Conservation (phyloP, 139 green algal species). For the Bryopsis sp. region DNA sequence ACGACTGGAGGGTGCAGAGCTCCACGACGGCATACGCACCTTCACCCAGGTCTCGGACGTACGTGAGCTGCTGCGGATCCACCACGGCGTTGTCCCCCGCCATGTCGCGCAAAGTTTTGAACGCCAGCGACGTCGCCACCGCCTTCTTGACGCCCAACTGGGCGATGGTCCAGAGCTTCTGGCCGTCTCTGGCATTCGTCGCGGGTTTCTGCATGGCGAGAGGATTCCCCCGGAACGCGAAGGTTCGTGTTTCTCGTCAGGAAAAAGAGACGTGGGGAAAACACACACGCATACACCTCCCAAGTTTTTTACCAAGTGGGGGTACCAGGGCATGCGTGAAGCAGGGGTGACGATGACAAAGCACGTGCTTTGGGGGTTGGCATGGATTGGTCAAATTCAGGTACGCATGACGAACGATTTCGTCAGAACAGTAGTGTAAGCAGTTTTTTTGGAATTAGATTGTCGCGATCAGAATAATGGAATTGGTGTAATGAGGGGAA, state of each 20-base stretch:
- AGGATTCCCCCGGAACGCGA: neutral
- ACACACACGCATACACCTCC: no score
- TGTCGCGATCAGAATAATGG: no score
- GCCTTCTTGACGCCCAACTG: neutral
- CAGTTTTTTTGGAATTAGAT: no score
- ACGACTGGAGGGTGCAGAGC: neutral
- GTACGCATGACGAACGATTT: no score
- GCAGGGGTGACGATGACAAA: no score
- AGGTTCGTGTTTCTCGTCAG: neutral
- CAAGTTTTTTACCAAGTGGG: no score
- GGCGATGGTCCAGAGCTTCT: neutral
- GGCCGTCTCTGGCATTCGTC: neutral
- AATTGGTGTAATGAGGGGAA: no score
- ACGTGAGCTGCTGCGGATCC: neutral
- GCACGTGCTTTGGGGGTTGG: no score
- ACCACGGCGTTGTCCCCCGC: neutral
- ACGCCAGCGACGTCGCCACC: neutral
- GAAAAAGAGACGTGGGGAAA: neutral
- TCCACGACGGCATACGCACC: constrained; percentile 12
- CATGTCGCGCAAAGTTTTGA: constrained; percentile 5
- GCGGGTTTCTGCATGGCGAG: neutral
- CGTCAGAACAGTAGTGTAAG: no score
- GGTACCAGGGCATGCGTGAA: no score
- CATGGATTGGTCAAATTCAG: no score
- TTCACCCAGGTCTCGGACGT: neutral